Evolutionary conservation across 441 rosid species (phyloP), one percentile per base, ranked within the genome.

Genomic region (Oxalis stricta): DNA sequence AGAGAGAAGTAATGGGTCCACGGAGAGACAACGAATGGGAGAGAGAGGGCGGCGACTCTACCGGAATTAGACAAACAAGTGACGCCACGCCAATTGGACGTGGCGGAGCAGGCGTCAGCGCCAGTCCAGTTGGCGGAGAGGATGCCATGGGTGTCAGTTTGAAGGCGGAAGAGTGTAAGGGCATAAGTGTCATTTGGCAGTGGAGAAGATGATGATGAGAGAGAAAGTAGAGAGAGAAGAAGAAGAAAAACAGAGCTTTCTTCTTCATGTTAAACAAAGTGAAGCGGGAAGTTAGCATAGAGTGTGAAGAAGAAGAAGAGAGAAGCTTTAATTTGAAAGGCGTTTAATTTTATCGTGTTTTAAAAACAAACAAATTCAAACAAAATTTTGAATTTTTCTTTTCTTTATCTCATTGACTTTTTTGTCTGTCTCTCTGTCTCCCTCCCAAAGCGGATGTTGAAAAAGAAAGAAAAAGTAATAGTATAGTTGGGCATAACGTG

Each of bases 61-160:
- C 84, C 69, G 2, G 35, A n/a, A 5, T 26, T 18, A 39, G 84
- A 52, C 1, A 93, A 88, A 79, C 95, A 89, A 30, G 33, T 24
- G 47, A 84, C 95, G 29, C 97, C 97, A 12, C 17, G 62, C 97
- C 97, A 89, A n/a, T n/a, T n/a, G n/a, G n/a, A n/a, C 5, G 73
- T 4, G 23, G 73, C 45, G 53, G 68, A 18, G 48, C 95, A 84
- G 50, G 94, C 88, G 48, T 75, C 59, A 12, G 46, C 9, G 52
- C 95, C 95, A 0, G 82, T 67, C 97, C 97, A 89, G 65, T 89
- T 84, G 52, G 72, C 23, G 54, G 68, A 70, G 65, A 89, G 97
- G 61, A 47, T 62, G 33, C 88, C 95, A 59, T 89, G 97, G 9
- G 82, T 33, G 63, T 89, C 97, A 6, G 88, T 66, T 16, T 72